These are phyloP conservation scores for Neoarthrinium moseri DNA, from an alignment of 2,329 filamentous ascomycete genomes.

Conservation along the genomic window DNA sequence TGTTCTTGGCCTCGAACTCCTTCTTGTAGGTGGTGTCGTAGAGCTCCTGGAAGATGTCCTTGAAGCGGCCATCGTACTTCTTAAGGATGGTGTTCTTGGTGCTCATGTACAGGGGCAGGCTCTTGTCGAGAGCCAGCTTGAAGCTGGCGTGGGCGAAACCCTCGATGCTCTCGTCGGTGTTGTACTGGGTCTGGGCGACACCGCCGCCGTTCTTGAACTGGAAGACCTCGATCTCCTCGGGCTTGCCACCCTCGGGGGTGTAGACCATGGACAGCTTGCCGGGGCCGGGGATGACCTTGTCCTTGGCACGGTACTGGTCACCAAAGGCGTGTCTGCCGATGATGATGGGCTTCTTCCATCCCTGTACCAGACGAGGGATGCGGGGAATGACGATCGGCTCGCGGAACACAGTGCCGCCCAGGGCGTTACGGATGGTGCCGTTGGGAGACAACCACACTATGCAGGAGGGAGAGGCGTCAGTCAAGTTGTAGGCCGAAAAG, in stretches of 20 bases:
- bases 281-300: conserved; percentile 76
- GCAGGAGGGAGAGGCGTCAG: conserved; percentile 10
- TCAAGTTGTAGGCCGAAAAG: too few relatives aligned
- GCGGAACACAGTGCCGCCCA: conserved; percentile 96
- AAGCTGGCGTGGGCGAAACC: conserved; percentile 96
- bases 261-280: conserved; percentile 94
- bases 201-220: conserved; percentile 85
- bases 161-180: conserved; percentile 91
- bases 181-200: conserved; percentile 95
- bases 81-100: conserved; percentile 99
- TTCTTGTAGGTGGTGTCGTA: conserved; percentile 86
- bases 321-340: conserved; percentile 98
- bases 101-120: conserved; percentile 96
- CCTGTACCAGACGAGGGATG: conserved; percentile 89
- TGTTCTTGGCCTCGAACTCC: conserved; percentile 84
- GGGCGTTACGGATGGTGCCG: conserved; percentile 75
- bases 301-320: conserved; percentile 97
- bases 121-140: conserved; percentile 88
- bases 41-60: conserved; percentile 98
- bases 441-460: conserved; percentile 98
- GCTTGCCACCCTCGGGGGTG: conserved; percentile 79
- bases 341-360: conserved; percentile 99
- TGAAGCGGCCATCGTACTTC: conserved; percentile 97
- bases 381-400: conserved; percentile 96
- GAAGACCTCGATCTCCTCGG: conserved; percentile 85